Evolutionary conservation across 441 rosid genomes (phyloP), one percentile per base, ranked within the genome.

Genomic region (Syzygium syzygioides): DNA sequence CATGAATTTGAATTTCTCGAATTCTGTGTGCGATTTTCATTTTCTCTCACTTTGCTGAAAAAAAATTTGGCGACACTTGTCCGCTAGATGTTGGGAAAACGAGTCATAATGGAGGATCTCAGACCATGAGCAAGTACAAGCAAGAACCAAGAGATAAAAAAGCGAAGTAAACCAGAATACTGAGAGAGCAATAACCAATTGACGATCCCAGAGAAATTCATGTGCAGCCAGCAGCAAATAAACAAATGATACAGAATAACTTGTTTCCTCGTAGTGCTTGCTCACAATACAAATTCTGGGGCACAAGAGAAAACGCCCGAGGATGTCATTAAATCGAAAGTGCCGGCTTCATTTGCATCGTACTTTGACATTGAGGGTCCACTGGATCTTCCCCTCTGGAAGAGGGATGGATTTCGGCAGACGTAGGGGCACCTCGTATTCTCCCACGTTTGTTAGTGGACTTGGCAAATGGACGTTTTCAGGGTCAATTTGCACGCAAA

Each of bases 321-420:
- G 53, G 52, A 79, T 41, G 53, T 48, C 53, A 45, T 48, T 8
- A 45, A 76, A 45, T 25, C 28, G 53, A 23, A 41, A 23, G 30
- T 13, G 30, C 23, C 28, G 30, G 30, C 53, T 53, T 93, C 90
- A 97, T 90, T 92, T 95, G 87, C 98, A 97, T 37, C 98, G 94
- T 90, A 96, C 92, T 93, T 96, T 97, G 85, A 98, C 94, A 79
- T 91, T 94, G 88, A 96, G 98, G 45, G 91, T 92, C 99, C 98
- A 96, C 76, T 92, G 95, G 91, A 95, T 90, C 87, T 93, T 95
- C 90, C 99, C 98, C 87, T 93, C 97, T 4, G 98, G 99, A 89
- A 95, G 91, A 6, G 98, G 97, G 59, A 96, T 94, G 79, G 98
- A 94, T 93, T 92, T 95, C 37, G 99, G 99, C 92, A 98, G 90